phyloP scores from a whole-genome alignment of 1,284 basidiomycete species.

The Tilletia walkeri region DNA sequence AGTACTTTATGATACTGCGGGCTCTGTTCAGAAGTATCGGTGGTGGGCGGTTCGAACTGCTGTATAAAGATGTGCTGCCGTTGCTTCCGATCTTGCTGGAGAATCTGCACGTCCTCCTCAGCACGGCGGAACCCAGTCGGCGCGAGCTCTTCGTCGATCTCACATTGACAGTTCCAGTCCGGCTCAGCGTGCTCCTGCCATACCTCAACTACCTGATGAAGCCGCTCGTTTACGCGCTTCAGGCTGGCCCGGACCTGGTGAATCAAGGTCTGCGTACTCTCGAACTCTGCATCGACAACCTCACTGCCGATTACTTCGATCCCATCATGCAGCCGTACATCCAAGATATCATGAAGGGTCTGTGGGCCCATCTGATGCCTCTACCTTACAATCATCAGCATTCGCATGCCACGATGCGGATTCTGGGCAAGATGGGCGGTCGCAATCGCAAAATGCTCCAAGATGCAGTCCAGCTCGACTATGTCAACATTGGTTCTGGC shows the following conservation, averaged over 20 bases:
- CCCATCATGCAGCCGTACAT: constrained; percentile 79
- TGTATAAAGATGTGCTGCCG: constrained; percentile 96
- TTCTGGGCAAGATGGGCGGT: constrained; percentile 94
- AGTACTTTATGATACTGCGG: constrained; percentile 92
- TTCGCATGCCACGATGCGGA: constrained; percentile 91
- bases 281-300: constrained; percentile 98
- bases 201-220: constrained; percentile 96
- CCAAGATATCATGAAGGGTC: constrained; percentile 87
- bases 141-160: constrained; percentile 77
- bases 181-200: constrained; percentile 90
- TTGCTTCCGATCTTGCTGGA: constrained; percentile 96
- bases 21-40: constrained; percentile 96
- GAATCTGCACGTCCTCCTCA: constrained; percentile 68
- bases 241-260: constrained; percentile 77
- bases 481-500: constrained; percentile 46
- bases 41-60: constrained; percentile 88
- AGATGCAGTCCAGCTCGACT: constrained; percentile 75
- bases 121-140: constrained; percentile 47
- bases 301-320: constrained; percentile 96
- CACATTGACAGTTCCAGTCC: constrained; percentile 92
- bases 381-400: constrained; percentile 86
- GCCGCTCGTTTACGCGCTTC: constrained; percentile 86
- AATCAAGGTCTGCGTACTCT: constrained; percentile 93
- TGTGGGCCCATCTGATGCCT: constrained; percentile 68
- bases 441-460: constrained; percentile 79